Base-by-base conservation (phyloP, 352 stramenopile species). In the Globisporangium parvum region DNA sequence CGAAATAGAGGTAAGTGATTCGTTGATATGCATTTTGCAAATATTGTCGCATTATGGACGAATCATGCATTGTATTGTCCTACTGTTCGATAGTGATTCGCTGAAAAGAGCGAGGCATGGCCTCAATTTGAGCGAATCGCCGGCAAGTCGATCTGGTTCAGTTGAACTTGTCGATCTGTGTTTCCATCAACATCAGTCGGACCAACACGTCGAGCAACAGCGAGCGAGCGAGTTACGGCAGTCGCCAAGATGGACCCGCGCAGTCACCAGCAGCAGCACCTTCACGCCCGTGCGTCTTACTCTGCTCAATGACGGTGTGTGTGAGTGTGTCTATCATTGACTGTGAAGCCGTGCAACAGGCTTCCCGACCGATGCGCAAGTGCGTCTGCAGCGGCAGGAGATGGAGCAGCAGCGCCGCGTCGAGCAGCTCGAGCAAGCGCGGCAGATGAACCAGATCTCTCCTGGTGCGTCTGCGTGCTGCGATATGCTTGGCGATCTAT, bases 391-490 rank as follows among this genome's bases (percentile, higher is more conserved):
- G 33, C 64, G 69, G 20, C 69, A 77, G 20, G 71, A 76, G 39
- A 45, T 53, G 37, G 59, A 47, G 48, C 60, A 67, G 20, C 69
- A 77, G 44, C 67, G 71, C 39, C 67, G 70, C 11, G 53, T 66
- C 24, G 59, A 77, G 52, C 64, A 74, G 49, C 60, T 81, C 28
- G 69, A 78, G 57, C 67, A 63, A 39, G 71, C 71, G 14, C 59
- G 71, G n/a, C 67, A 73, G 46, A 63, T 55, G 42, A 71, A 73
- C 48, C 61, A 78, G 41, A 81, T 81, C 49, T 75, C 67, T 0
- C 47, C 58, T 51, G 67, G 71, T 81, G 26, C 49, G 56, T 23
- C 15, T 46, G 50, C 12, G 24, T 53, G 42, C 0, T 23, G 11
- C 47, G 14, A 20, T 18, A 11, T 37, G 15, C 10, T 26, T 51